A percentile compares a stretch with the other conserved stretches of the same genome.
These are phyloP conservation scores for Termitomyces sp. DNA, from an alignment of 1,284 basidiomycete species.

Conservation along the genomic window DNA sequence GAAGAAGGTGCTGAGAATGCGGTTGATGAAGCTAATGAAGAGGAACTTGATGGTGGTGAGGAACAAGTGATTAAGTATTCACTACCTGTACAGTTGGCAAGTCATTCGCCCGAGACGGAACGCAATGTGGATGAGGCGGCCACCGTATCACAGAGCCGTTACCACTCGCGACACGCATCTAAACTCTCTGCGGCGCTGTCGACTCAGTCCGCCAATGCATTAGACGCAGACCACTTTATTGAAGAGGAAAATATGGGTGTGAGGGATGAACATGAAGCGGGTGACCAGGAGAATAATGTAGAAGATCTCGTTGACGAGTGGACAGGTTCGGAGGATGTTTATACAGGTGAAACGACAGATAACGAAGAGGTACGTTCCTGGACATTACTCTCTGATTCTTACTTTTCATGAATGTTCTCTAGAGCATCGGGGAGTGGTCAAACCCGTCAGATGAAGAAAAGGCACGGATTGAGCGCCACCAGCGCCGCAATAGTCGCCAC, in stretches of 20 bases:
- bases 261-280: constrained; percentile 2
- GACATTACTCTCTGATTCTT: constrained; percentile 8
- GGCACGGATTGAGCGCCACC: constrained; percentile 59
- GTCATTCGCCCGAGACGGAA: constrained; percentile 17
- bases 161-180: constrained; percentile 70
- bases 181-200: constrained; percentile 62
- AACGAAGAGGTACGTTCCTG: constrained; percentile 46
- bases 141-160: constrained; percentile 43
- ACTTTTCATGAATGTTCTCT: constrained; percentile 10
- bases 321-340: constrained; percentile 73
- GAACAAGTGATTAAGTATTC: constrained; percentile 21
- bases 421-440: constrained; percentile 85
- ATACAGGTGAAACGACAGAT: constrained; percentile 48
- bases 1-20: constrained; percentile 30
- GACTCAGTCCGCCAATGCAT: constrained; percentile 54
- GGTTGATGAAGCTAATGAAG: constrained; percentile 15
- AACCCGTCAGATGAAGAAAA: constrained; percentile 83
- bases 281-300: constrained; percentile 19
- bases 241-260: constrained; percentile 16
- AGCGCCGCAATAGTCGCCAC: constrained; percentile 53
- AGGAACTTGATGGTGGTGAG: constrained; percentile 16
- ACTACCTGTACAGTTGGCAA: constrained; percentile 24
- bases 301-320: constrained; percentile 56
- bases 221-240: constrained; percentile 37
- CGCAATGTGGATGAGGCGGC: constrained; percentile 35